phyloP scores from a whole-genome alignment of 2,329 filamentous ascomycete genomes.

The Trichoderma koningiopsis region DNA sequence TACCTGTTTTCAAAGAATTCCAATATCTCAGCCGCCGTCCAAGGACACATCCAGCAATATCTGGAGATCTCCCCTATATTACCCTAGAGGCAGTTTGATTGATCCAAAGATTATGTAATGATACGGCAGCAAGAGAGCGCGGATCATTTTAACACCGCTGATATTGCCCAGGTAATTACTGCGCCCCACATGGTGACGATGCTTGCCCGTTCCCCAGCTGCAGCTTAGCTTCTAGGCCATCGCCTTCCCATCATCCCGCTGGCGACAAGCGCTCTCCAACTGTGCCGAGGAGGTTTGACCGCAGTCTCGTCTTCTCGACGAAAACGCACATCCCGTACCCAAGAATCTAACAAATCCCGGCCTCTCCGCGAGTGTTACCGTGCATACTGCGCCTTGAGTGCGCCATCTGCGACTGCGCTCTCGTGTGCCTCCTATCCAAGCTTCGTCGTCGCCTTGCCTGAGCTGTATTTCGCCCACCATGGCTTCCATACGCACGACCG shows the following conservation, averaged over 20 bases:
- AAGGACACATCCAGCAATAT: not conserved
- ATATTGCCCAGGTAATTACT: slow-evolving; percentile 14
- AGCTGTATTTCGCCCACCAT: slow-evolving; percentile 28
- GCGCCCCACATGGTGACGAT: slow-evolving; percentile 27
- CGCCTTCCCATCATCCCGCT: slow-evolving; percentile 16
- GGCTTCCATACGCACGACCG: slow-evolving; percentile 39
- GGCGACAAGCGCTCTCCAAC: slow-evolving; percentile 23
- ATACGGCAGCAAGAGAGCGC: not conserved
- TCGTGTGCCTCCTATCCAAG: slow-evolving; percentile 23
- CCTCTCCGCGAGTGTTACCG: not conserved
- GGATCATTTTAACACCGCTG: slow-evolving; percentile 23
- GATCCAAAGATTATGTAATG: not conserved
- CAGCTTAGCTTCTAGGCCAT: slow-evolving; percentile 19
- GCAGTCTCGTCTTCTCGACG: not conserved
- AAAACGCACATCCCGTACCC: not conserved
- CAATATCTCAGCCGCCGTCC: not conserved
- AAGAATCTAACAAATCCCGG: not conserved
- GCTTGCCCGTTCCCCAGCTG: slow-evolving; percentile 7
- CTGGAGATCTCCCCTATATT: not conserved
- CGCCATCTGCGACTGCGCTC: slow-evolving; percentile 8
- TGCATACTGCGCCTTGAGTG: not conserved
- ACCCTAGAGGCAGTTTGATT: not conserved
- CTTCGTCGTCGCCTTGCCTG: not conserved
- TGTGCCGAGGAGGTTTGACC: not conserved
- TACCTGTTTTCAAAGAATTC: not conserved